Evolutionary conservation across 2,329 filamentous ascomycete genomes (phyloP).

Genomic region (Talaromyces marneffei): DNA sequence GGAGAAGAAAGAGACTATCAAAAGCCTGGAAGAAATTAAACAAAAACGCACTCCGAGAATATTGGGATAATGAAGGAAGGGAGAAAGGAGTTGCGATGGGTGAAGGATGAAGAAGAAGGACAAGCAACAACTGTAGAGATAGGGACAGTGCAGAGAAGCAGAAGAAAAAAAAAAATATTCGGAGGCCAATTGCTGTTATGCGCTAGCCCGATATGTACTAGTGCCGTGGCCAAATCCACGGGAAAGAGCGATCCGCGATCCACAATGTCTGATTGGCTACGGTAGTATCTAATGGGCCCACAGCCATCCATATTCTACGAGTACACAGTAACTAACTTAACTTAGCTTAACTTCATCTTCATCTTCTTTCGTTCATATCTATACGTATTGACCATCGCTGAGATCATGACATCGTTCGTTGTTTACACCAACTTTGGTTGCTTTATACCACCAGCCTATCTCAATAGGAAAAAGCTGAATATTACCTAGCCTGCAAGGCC

Average conservation of each 20-base stretch:
- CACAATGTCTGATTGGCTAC: not conserved
- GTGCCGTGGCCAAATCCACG: not conserved
- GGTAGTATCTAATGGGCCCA: not conserved
- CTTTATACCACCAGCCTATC: no score
- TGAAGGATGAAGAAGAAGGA: not conserved
- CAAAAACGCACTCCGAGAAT: not conserved
- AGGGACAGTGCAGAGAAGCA: not conserved
- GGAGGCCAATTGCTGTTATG: not conserved
- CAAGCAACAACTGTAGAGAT: not conserved
- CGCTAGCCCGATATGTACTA: slow-evolving; percentile 9
- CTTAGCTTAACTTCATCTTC: not conserved
- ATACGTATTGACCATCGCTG: not conserved
- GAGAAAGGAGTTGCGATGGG: not conserved
- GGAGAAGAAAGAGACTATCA: not conserved
- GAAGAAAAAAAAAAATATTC: slow-evolving; percentile 14
- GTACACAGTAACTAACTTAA: no score
- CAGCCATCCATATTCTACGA: no score
- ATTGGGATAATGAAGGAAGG: not conserved
- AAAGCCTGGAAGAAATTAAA: not conserved
- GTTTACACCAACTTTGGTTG: not conserved
- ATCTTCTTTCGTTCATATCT: not conserved
- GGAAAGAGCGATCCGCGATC: not conserved
- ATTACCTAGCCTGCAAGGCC: not conserved
- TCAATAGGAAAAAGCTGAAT: not conserved
- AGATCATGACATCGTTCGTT: no score